Base-by-base conservation (phyloP, 768 basidiomycete species). In the Kwoniella mangroviensis region DNA sequence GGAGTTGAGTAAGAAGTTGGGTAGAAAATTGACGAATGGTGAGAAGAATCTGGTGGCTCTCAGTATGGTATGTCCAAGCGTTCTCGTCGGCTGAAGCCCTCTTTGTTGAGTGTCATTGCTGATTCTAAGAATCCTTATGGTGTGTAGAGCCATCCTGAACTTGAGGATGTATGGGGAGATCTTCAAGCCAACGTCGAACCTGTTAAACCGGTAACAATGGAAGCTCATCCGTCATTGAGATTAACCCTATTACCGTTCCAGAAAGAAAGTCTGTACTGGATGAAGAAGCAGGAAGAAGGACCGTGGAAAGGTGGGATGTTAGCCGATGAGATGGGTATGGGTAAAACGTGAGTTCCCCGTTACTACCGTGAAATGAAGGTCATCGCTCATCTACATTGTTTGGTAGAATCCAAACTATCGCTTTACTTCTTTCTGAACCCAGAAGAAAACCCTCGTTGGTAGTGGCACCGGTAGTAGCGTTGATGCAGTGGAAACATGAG, bases 181-280 rank as follows among this genome's bases (percentile, higher is more conserved):
- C 82, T 97, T 9, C 88, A 91, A 79, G 85, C 86, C 24, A 87
- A 84, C 22, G 86, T 90, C 64, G 86, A 88, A 1, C 85, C 90
- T 56, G 84, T 89, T 66, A 84, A 86, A 40, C 93, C 94, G 2
- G 84, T 87, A 61, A 88, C 88, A 75, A 91, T 90, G 57, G 87
- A 88, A 34, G 94, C 95, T 67, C 95, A 97, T 2, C 85, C 84
- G 2, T 89, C 89, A n/a, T 85, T 98, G 69, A 96, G 93, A 81
- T 87, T 92, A 60, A 89, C 87, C 0, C 87, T 99, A 3, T 85
- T 99, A 43, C 96, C 95, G 0, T 99, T 98, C 87, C 97, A 99
- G 82, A 89, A 88, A 59, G 97, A 99, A 84, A 93, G 92, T 84
- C 85, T 99, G 72, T 90, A 86, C 77, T 99, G 97, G 97, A 96